A percentile compares a stretch with the other conserved stretches of the same genome.
phyloP scores from a whole-genome alignment of 2,329 filamentous ascomycete genomes.

The Cladosporium sp. region DNA sequence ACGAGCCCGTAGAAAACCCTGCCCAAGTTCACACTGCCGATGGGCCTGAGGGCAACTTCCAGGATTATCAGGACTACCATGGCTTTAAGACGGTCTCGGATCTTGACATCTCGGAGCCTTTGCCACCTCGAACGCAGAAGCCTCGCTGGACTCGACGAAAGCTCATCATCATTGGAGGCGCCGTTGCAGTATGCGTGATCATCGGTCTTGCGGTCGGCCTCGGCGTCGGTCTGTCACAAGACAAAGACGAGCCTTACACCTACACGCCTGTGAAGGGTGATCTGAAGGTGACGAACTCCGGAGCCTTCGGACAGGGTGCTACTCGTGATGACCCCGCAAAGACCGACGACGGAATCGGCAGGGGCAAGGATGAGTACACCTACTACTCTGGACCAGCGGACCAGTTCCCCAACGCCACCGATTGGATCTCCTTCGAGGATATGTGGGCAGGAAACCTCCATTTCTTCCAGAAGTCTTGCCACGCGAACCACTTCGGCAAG shows the following conservation, averaged over 20 bases:
- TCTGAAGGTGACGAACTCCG: constrained; percentile 24
- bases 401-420: constrained; percentile 15
- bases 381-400: constrained; percentile 27
- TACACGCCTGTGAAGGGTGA: constrained; percentile 2
- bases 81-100: constrained; percentile 7
- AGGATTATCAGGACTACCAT: constrained; percentile 10
- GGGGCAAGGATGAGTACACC: constrained; percentile 22
- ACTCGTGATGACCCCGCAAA: constrained; percentile 21
- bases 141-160: background rate
- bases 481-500: constrained; percentile 28
- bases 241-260: background rate
- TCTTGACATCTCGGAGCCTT: constrained; percentile 2
- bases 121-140: background rate
- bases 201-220: constrained; percentile 10
- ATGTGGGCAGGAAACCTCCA: constrained; percentile 32
- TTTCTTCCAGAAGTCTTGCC: constrained; percentile 29
- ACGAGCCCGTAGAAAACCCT: constrained; percentile 9
- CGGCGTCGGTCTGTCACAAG: constrained; percentile 1
- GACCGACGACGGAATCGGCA: constrained; percentile 17
- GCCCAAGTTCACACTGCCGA: background rate
- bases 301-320: constrained; percentile 24
- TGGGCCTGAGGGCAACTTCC: constrained; percentile 2
- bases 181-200: background rate
- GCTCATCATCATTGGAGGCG: background rate
- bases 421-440: constrained; percentile 24